Evolutionary conservation across 176 grass and related monocot species (phyloP), one percentile per base, ranked within the genome.

Genomic region (Rhynchospora breviuscula): DNA sequence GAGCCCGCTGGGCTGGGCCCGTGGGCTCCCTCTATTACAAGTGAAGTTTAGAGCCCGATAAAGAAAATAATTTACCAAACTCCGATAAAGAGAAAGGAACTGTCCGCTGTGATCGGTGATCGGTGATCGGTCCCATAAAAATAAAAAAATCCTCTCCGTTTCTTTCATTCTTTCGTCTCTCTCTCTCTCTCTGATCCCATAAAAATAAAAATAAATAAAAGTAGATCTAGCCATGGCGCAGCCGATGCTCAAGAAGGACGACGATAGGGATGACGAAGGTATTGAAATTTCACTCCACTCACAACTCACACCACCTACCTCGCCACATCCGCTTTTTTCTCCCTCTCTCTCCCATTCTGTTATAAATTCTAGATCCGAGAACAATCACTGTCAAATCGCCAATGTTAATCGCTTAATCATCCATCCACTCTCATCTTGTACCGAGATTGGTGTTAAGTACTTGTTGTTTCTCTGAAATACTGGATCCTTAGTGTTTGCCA

Each of bases 191-290:
- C n/a, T n/a, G n/a, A n/a, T n/a, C n/a, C n/a, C n/a, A n/a, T n/a
- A n/a, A n/a, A n/a, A n/a, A n/a, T n/a, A n/a, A n/a, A n/a, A n/a
- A n/a, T n/a, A n/a, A n/a, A n/a, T n/a, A n/a, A 29, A 29, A 29
- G 25, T 29, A 57, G 52, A 80, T 64, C 81, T 65, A 58, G 81
- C 84, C 87, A 99, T 99, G 97, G 89, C 93, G 72, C 93, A 99
- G 83, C 91, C 88, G 81, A 88, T 96, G 60, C 85, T 94, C 59
- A 99, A 99, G 93, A 99, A 99, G 88, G 97, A 99, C 85, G 97
- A 99, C 69, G 97, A 99, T 76, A 68, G 85, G 66, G 97, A 99
- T 69, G 93, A 99, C 71, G 97, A 99, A 96, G 93, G 97, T 96
- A 81, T 19, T 74, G 52, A 26, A 15, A 85, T n/a, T 47, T 40